Base-by-base conservation (phyloP, 176 grass and related monocot species). In the Oryza nivara region DNA sequence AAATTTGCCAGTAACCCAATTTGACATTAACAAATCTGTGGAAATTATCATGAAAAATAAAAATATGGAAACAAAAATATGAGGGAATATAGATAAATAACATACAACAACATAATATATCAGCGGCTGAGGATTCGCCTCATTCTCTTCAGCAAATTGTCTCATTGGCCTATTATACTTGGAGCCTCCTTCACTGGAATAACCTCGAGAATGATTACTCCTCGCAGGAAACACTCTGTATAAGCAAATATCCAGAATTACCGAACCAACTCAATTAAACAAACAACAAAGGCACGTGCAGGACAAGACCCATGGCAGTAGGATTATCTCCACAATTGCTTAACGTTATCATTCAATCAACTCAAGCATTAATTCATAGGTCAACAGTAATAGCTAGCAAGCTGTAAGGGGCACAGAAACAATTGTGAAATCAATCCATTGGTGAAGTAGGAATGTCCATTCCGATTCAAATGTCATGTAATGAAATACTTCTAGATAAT, bases 61-160 rank as follows among this genome's bases (percentile, higher is more conserved):
- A 28, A 85, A 40, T 67, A 77, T 9, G 68, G 56, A 47, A 70
- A 71, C 54, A 81, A 71, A 20, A 67, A 86, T 49, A 82, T 78
- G 9, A 77, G 34, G 38, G 38, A 80, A 6, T 77, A 51, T n/a
- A 60, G 35, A 65, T 20, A 65, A 84, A 80, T 34, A 78, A 90
- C 88, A 79, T 96, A 96, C 96, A 20, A 79, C 84, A 43, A 88
- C 75, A 75, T 89, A 99, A 85, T 87, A 72, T 86, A 75, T 88
- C 86, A 90, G 84, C 65, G 87, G 85, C 76, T 4, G 80, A 16
- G 83, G 70, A 88, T 51, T 79, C 43, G 90, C 84, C 63, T 81
- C 70, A 1, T 82, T 77, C 83, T 99, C 78, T 81, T 92, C 89
- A 65, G 68, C 75, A 90, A 90, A 79, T 22, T 89, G 88, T 88